Evolutionary conservation across 2,329 filamentous ascomycete species (phyloP), one percentile per base, ranked within the genome.

Genomic region (Thermothelomyces thermophilus): DNA sequence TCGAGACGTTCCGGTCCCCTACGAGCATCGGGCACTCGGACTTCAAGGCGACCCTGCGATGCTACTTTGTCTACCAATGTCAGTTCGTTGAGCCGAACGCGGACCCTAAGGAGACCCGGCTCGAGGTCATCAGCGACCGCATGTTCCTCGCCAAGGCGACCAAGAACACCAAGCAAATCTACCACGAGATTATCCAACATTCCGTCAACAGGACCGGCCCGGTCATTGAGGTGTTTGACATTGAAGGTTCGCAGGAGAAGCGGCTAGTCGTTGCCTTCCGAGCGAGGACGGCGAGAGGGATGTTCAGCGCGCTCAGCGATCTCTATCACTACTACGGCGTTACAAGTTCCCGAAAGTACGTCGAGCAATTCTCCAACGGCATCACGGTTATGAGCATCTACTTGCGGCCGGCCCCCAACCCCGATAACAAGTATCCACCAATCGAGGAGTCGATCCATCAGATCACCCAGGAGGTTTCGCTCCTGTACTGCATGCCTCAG

Each of bases 31-130:
- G 87, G 8, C 77, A 73, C 39, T 72, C 82, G 39, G 78, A 80
- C 53, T 83, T 85, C 50, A 85, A 90, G 63, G 83, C 91, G 51
- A 88, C 91, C 48, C 76, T 98, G 49, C 86, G 93, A 55, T 98
- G 93, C 75, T 98, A 98, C 74, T 98, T 98, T 66, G 90, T 98
- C 60, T 98, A 98, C 75, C 88, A 95, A 70, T 95, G 91, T 69
- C 83, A 86, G 64, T 98, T 97, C 69, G 83, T 82, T 59, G 82
- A 91, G 62, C 74, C 85, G 8, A 83, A 83, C 56, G 87, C 90
- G 0, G 72, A 76, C 46, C 81, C 83, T 11, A 80, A 83, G 46
- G 93, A 97, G 76, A 95, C 89, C 30, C 83, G 88, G 59, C 80
- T 98, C 55, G 89, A 96, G 61, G 77, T 91, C 61, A 90, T 98